Evolutionary conservation across 2,329 filamentous ascomycete species (phyloP).

Genomic region (Aureobasidium mangrovei): DNA sequence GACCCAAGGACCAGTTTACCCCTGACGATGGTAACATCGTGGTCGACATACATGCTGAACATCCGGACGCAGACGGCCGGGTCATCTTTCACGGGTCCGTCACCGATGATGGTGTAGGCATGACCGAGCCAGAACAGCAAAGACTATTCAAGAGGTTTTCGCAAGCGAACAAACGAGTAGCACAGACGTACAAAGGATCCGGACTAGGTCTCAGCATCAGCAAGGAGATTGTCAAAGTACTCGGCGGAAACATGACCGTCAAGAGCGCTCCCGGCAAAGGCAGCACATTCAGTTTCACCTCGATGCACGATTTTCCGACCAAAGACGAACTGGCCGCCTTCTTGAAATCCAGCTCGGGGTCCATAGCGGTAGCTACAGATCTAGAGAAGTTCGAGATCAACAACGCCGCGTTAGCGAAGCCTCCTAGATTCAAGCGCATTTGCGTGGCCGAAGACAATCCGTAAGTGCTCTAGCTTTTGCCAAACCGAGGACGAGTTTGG

Average conservation of each 20-base stretch:
- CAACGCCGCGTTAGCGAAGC: neutral
- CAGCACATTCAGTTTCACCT: constrained; percentile 13
- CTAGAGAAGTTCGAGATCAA: neutral
- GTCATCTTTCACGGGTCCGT: constrained; percentile 12
- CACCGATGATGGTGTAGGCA: constrained; percentile 13
- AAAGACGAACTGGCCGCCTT: constrained; percentile 2
- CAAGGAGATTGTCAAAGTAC: constrained; percentile 10
- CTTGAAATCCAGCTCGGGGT: neutral
- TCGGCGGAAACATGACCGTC: constrained; percentile 14
- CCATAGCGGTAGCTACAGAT: neutral
- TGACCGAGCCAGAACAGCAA: constrained; percentile 13
- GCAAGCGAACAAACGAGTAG: constrained; percentile 15
- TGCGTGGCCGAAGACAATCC: constrained; percentile 15
- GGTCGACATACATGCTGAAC: neutral
- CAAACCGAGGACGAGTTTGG: neutral
- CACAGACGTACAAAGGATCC: constrained; percentile 13
- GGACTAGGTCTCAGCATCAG: constrained; percentile 15
- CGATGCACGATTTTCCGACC: constrained; percentile 8
- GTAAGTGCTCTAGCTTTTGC: neutral
- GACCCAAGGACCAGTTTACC: neutral
- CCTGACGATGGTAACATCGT: constrained; percentile 11
- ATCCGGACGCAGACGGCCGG: neutral
- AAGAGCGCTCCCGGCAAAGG: constrained; percentile 13
- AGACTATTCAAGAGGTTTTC: constrained; percentile 14
- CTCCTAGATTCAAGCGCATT: constrained; percentile 6